Evolutionary conservation across 192 early-diverging fungal genomes (phyloP).

Genomic region (Diversispora eburnea): DNA sequence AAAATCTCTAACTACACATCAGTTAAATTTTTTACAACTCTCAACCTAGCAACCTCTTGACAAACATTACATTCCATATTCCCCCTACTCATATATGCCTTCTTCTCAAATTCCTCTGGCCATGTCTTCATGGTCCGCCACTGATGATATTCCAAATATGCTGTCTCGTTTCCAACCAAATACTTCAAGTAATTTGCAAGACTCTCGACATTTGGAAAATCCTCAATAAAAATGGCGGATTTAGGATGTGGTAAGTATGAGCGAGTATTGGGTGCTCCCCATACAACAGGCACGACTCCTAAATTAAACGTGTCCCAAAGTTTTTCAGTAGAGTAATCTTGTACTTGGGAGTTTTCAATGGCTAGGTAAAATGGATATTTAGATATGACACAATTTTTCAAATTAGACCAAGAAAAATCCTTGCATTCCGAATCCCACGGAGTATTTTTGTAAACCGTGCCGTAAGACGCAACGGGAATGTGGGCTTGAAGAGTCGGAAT

Average conservation of each 20-base stretch:
- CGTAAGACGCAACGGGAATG: neutral
- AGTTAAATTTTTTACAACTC: neutral
- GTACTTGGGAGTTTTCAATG: neutral
- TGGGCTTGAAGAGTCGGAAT: neutral
- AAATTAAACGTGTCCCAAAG: neutral
- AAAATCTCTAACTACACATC: too few species aligned
- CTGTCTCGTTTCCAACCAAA: neutral
- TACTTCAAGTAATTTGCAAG: neutral
- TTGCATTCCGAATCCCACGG: neutral
- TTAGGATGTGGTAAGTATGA: slow-evolving; percentile 1
- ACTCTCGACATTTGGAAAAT: neutral
- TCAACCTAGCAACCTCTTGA: neutral
- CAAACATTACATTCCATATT: neutral
- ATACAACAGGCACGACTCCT: neutral
- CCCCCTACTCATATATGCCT: neutral
- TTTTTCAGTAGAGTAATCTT: slow-evolving; percentile 3
- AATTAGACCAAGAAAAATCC: neutral
- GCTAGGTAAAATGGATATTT: neutral
- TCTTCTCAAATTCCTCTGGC: neutral
- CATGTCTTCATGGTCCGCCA: neutral
- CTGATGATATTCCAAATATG: neutral
- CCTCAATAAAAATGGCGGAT: neutral
- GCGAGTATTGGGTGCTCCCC: neutral
- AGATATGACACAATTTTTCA: neutral
- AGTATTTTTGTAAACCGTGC: neutral